Conservation (phyloP, 257 asterid species). For the Nicotiana noctiflora region DNA sequence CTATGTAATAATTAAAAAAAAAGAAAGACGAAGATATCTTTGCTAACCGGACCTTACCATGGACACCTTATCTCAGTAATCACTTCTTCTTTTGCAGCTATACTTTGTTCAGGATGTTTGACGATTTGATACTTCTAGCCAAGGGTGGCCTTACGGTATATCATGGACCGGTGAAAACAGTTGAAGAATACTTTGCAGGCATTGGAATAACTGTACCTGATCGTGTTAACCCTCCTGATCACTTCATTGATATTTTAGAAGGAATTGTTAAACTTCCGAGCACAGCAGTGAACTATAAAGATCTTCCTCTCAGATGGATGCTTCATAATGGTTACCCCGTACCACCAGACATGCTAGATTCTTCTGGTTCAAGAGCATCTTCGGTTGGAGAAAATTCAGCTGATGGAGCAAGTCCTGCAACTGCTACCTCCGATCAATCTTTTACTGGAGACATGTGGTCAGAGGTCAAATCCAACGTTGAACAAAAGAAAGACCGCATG, state of each 20-base stretch:
- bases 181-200: slow-evolving; percentile 86
- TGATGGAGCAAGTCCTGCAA: slow-evolving; percentile 39
- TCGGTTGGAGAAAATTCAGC: slow-evolving; percentile 44
- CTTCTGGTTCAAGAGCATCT: slow-evolving; percentile 47
- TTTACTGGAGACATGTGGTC: slow-evolving; percentile 75
- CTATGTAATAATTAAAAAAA: not conserved
- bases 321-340: slow-evolving; percentile 93
- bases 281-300: slow-evolving; percentile 60
- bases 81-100: slow-evolving; percentile 48
- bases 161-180: slow-evolving; percentile 94
- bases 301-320: slow-evolving; percentile 98
- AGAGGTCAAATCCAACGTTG: slow-evolving; percentile 59
- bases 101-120: slow-evolving; percentile 95
- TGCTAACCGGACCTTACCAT: not conserved
- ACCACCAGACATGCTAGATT: slow-evolving; percentile 85
- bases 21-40: not conserved
- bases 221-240: slow-evolving; percentile 94
- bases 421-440: slow-evolving; percentile 35
- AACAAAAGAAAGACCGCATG: slow-evolving; percentile 57
- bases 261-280: slow-evolving; percentile 66
- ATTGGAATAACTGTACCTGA: slow-evolving; percentile 84
- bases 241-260: slow-evolving; percentile 88
- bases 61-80: not conserved
- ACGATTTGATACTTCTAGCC: slow-evolving; percentile 91
- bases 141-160: slow-evolving; percentile 97